Base-by-base conservation (phyloP, 176 grass and related monocot species). In the Luzula sylvatica region DNA sequence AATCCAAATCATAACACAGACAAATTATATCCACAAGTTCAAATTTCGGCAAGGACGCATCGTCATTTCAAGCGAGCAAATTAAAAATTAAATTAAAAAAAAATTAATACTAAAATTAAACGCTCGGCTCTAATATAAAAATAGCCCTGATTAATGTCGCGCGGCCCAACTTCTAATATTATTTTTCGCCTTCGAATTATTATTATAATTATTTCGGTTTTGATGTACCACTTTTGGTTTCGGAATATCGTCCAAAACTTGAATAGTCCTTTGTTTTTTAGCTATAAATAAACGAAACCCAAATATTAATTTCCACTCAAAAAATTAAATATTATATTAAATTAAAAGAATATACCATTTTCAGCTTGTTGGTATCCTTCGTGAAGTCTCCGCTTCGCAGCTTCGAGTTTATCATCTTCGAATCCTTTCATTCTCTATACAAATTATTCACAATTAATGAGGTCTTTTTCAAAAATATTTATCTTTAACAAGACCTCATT, bases 361-460 rank as follows among this genome's bases (percentile, higher is more conserved):
- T 98, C 71, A 11, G 75, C 78, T 87, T 98, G 86, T 25, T 87
- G 78, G 26, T 98, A 98, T 15, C 86, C 65, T 63, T 92, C 86
- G n/a, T 92, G 81, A 75, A 98, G 93, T 47, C 65, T 88, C 35
- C 77, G 58, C 65, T 98, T 98, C 4, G 93, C 72, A 1, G 57
- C 71, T 72, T 98, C 93, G 42, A 98, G 65, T 65, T 64, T 78
- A 23, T 43, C 49, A 42, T 82, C 81, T 45, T 68, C 72, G 61
- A 76, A 13, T 11, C 61, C 52, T 53, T 78, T 87, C 20, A 56
- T 56, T 53, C 73, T 87, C 55, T 66, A 56, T 21, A 55, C 65
- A 40, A 66, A 66, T 68, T 32, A 80, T 24, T 58, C 42, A 78
- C 53, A 19, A n/a, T n/a, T n/a, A 67, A 24, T 12, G 77, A 82